Evolutionary conservation across 495 filamentous ascomycete species (phyloP).

Genomic region (Peziza echinospora): DNA sequence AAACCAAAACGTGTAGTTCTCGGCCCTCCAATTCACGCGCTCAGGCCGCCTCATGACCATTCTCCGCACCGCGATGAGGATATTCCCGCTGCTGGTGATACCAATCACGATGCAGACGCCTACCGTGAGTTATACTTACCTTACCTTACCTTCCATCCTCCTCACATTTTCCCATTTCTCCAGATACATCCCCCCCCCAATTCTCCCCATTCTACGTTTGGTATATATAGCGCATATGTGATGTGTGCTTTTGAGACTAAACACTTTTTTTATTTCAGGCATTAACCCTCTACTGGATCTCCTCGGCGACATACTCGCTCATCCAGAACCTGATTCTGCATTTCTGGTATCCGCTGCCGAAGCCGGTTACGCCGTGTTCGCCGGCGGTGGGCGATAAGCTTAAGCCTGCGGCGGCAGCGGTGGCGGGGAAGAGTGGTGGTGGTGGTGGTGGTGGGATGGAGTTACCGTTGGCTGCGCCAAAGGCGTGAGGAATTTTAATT

Average conservation of each 20-base stretch:
- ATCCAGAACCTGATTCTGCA: constrained; percentile 18
- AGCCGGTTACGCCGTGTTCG: background rate
- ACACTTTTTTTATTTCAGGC: too few relatives aligned
- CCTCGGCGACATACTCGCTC: constrained; percentile 21
- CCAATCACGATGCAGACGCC: constrained; percentile 23
- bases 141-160: too few relatives aligned
- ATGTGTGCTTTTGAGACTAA: constrained; percentile 4
- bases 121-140: constrained; percentile 6
- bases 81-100: constrained; percentile 24
- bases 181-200: constrained; percentile 9
- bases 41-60: constrained; percentile 16
- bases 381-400: too few relatives aligned
- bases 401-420: too few relatives aligned
- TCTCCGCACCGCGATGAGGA: too few relatives aligned
- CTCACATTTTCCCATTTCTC: constrained; percentile 8
- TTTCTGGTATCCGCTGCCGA: constrained; percentile 13
- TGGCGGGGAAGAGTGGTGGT: too few relatives aligned
- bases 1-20: constrained; percentile 2
- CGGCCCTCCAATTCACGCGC: constrained; percentile 1
- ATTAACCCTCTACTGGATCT: constrained; percentile 53
- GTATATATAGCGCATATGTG: constrained; percentile 21
- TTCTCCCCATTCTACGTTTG: background rate
- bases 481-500: too few relatives aligned
- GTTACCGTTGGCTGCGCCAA: too few relatives aligned
- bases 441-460: too few relatives aligned